Base-by-base conservation (phyloP, 257 asterid genomes). In the Nicotiana obtusifolia region DNA sequence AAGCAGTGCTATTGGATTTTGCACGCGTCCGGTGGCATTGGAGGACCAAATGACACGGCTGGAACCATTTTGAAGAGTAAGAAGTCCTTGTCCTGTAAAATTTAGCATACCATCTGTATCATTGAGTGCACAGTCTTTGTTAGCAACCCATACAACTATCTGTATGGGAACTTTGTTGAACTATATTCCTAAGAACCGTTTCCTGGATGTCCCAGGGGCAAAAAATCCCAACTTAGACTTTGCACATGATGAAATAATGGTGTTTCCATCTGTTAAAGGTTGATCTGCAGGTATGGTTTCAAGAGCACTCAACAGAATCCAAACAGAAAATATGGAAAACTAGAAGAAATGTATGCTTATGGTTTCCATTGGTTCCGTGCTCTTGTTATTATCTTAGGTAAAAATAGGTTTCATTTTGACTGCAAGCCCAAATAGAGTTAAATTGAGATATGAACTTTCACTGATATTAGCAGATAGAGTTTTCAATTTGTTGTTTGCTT, bases 141-240 rank as follows among this genome's bases (percentile, higher is more conserved):
- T 88, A 49, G 88, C 89, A 30, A 82, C 87, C 88, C 88, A 85
- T 37, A 83, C 84, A 7, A 82, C 83, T n/a, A 87, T 87, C 53
- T 64, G 69, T 57, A 78, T 83, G 37, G 90, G 81, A 76, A 85
- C 80, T 53, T 84, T 85, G 67, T 83, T 83, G 84, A 85, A 85
- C 88, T 86, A 85, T 76, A 87, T 82, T 7, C 90, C 88, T 15
- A 86, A 73, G 62, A 85, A 88, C 22, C 84, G 30, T 52, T 79
- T 73, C 16, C 53, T 52, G 26, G 83, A 49, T 52, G 57, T 81
- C 78, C 33, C 84, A 1, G 82, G 87, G 64, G 47, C 47, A 71
- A 88, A 85, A 80, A 85, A 86, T 15, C 88, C 90, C 81, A 86
- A 54, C 22, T 77, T 86, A 49, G 81, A 88, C 7, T 5, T 77